A percentile compares a stretch with the other conserved stretches of the same genome.
These are phyloP conservation scores for Xylariaceae sp. DNA, from an alignment of 2,329 filamentous ascomycete species.

Conservation along the genomic window DNA sequence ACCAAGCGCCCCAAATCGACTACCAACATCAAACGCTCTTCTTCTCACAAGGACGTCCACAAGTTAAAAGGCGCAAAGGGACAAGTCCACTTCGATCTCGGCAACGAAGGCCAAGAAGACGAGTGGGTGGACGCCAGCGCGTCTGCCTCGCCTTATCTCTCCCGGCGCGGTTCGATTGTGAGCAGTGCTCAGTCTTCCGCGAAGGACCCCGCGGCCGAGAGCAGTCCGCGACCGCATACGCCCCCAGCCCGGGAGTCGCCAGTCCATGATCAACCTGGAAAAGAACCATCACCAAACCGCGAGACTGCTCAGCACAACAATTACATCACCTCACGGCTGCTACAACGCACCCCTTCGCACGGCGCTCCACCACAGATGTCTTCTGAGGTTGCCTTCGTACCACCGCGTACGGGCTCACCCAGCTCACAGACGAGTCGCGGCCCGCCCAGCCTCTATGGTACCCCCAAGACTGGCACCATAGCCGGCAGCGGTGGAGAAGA, in stretches of 20 bases:
- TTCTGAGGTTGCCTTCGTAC: constrained; percentile 50
- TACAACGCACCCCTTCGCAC: constrained; percentile 60
- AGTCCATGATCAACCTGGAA: constrained; percentile 9
- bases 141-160: constrained; percentile 57
- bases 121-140: constrained; percentile 66
- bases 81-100: constrained; percentile 62
- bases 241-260: constrained; percentile 17
- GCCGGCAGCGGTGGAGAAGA: constrained; percentile 40
- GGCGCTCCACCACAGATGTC: constrained; percentile 63
- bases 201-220: constrained; percentile 24
- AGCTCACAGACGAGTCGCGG: constrained; percentile 33
- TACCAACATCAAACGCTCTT: constrained; percentile 48
- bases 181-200: constrained; percentile 46
- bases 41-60: constrained; percentile 45
- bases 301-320: constrained; percentile 52
- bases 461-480: constrained; percentile 25
- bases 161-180: constrained; percentile 44
- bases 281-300: constrained; percentile 28
- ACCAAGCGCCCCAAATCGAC: constrained; percentile 46
- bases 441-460: constrained; percentile 34
- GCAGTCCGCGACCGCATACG: constrained; percentile 31
- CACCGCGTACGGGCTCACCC: constrained; percentile 29
- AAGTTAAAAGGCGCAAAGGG: constrained; percentile 40
- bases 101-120: constrained; percentile 47
- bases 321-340: constrained; percentile 62